phyloP scores from a whole-genome alignment of 331 rosid species.

The Rosa hybrid region DNA sequence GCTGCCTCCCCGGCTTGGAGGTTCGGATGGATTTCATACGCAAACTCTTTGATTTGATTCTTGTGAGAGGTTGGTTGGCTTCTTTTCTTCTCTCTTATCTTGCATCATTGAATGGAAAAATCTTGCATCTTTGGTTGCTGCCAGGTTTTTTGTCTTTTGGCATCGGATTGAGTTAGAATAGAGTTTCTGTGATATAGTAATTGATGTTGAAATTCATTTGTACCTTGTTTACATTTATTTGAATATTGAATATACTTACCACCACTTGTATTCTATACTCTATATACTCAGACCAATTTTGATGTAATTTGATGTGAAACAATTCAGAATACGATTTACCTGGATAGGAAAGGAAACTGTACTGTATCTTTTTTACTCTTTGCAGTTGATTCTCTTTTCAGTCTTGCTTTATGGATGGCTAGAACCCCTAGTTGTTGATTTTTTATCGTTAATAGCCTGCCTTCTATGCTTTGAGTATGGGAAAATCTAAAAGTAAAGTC shows the following conservation, averaged over 20 bases:
- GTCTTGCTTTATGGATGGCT: not conserved
- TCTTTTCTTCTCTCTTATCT: not conserved
- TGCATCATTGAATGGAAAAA: not conserved
- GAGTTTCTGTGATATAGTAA: constrained; percentile 13
- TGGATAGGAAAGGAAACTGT: constrained; percentile 27
- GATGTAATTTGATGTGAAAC: constrained; percentile 12
- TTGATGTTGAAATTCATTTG: constrained; percentile 16
- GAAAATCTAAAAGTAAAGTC: not conserved
- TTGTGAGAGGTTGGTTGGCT: constrained; percentile 1
- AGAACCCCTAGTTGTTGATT: not conserved
- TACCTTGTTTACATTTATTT: constrained; percentile 21
- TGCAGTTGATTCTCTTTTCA: constrained; percentile 17
- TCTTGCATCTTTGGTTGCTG: not conserved
- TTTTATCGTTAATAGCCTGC: not conserved
- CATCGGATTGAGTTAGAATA: constrained; percentile 5
- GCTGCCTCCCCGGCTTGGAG: not conserved
- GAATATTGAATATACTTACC: constrained; percentile 42
- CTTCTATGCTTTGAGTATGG: not conserved
- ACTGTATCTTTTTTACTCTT: not conserved
- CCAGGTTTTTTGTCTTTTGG: not conserved
- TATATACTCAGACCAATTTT: not conserved
- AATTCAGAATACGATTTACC: constrained; percentile 28
- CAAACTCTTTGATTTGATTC: constrained; percentile 9
- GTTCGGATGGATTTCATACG: not conserved
- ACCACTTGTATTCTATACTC: constrained; percentile 23